These are phyloP conservation scores for Byssochlamys sp. DNA, from an alignment of 2,329 filamentous ascomycete genomes.

Conservation along the genomic window DNA sequence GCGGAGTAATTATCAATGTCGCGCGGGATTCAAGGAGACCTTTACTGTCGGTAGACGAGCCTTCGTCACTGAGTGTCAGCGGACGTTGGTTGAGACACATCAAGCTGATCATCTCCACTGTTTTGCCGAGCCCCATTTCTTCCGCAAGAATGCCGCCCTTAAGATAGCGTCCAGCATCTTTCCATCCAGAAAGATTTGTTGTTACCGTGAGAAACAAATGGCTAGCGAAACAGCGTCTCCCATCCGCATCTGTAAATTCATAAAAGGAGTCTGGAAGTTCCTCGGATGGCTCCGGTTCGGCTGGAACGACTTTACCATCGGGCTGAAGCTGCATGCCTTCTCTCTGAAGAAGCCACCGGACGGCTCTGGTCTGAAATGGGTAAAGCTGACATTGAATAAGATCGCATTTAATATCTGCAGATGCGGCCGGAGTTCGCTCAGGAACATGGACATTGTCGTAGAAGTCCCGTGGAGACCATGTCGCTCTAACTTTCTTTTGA, in stretches of 20 bases:
- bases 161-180: slow-evolving; percentile 19
- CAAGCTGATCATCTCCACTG: slow-evolving; percentile 39
- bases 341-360: slow-evolving; percentile 38
- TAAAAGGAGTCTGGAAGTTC: slow-evolving; percentile 31
- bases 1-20: slow-evolving; percentile 55
- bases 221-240: slow-evolving; percentile 31
- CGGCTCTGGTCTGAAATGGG: slow-evolving; percentile 40
- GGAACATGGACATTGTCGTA: slow-evolving; percentile 41
- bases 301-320: slow-evolving; percentile 20
- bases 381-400: slow-evolving; percentile 32
- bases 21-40: slow-evolving; percentile 38
- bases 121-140: slow-evolving; percentile 44
- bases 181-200: slow-evolving; percentile 26
- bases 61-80: slow-evolving; percentile 6
- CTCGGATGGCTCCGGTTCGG: slow-evolving; percentile 3
- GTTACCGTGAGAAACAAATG: slow-evolving; percentile 32
- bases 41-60: slow-evolving; percentile 11
- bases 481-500: background rate
- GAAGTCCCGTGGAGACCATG: slow-evolving; percentile 34
- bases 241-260: slow-evolving; percentile 27
- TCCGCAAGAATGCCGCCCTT: slow-evolving; percentile 41
- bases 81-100: slow-evolving; percentile 33
- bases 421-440: slow-evolving; percentile 18
- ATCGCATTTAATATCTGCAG: slow-evolving; percentile 26
- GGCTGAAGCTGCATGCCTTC: slow-evolving; percentile 30